Base-by-base conservation (phyloP, 2,329 filamentous ascomycete genomes). In the Alternaria panax region DNA sequence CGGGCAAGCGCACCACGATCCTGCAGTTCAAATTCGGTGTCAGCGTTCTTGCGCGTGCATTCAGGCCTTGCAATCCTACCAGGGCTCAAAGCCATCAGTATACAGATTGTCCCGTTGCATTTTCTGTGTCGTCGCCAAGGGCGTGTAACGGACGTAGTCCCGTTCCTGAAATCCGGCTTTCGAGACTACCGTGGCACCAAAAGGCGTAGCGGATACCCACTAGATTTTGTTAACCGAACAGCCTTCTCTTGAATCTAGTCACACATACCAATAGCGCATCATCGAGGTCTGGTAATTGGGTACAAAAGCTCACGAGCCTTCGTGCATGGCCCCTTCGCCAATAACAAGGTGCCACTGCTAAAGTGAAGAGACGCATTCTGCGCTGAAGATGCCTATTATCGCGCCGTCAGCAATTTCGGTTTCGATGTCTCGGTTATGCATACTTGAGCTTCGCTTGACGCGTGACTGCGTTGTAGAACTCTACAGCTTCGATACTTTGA, bases 91-190 rank as follows among this genome's bases (percentile, higher is more conserved):
- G 11, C 65, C 64, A 25, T 50, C 60, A 27, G 47, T 46, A 40
- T 53, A 43, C n/a, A 55, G 28, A 22, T 41, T 36, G 27, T 18
- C 12, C 11, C 20, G 14, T 42, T 42, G 50, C 40, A 27, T 14
- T 7, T 40, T 18, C 4, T 12, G 24, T 32, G 12, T 34, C 48
- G 22, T 54, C 36, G 24, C 24, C 28, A 57, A 25, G 18, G 45
- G 63, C 51, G 62, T 59, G 51, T 74, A 64, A 34, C 59, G 61
- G 24, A 72, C 51, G n/a, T 59, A 47, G 32, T 67, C 70, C 24
- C 63, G 62, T 54, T 69, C 67, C 54, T 70, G 63, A 51, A 74
- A 75, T 25, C 70, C 72, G 36, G 70, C 70, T 47, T 69, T 70
- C n/a, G 55, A 60, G 11, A 67, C 64, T 4, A 71, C 57, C 22